Conservation (phyloP, 345 rosid species). For the Boechera retrofracta region DNA sequence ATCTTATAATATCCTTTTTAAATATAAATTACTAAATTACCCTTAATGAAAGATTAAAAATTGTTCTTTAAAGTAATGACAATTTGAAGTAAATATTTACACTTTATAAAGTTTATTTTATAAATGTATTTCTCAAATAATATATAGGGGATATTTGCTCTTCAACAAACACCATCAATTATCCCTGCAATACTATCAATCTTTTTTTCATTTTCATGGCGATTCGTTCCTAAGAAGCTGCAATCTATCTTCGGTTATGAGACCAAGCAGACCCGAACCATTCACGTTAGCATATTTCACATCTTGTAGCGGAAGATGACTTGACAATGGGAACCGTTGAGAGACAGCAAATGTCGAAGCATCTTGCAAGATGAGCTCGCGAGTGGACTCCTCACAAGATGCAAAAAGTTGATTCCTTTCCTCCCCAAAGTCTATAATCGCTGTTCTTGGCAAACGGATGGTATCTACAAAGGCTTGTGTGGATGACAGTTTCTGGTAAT, state of each 20-base stretch:
- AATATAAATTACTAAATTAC: no score
- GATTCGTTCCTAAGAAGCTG: constrained; percentile 58
- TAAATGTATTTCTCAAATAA: no score
- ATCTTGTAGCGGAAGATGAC: constrained; percentile 62
- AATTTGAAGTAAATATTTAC: no score
- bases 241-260: constrained; percentile 63
- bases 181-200: constrained; percentile 11
- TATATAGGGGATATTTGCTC: constrained; percentile 10
- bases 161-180: neutral
- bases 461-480: constrained; percentile 58
- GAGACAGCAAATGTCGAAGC: constrained; percentile 56
- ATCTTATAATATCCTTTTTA: no score
- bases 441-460: constrained; percentile 70
- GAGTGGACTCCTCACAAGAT: constrained; percentile 66
- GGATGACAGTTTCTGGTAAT: constrained; percentile 54
- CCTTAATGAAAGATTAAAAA: no score
- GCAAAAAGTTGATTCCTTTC: constrained; percentile 55
- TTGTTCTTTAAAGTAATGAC: no score
- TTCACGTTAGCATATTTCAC: constrained; percentile 50
- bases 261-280: constrained; percentile 58
- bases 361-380: constrained; percentile 65
- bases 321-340: constrained; percentile 54
- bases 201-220: constrained; percentile 30
- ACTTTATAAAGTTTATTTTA: no score
- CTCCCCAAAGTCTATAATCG: constrained; percentile 56